phyloP scores from a whole-genome alignment of 441 rosid species.

The Mallotus japonicus region DNA sequence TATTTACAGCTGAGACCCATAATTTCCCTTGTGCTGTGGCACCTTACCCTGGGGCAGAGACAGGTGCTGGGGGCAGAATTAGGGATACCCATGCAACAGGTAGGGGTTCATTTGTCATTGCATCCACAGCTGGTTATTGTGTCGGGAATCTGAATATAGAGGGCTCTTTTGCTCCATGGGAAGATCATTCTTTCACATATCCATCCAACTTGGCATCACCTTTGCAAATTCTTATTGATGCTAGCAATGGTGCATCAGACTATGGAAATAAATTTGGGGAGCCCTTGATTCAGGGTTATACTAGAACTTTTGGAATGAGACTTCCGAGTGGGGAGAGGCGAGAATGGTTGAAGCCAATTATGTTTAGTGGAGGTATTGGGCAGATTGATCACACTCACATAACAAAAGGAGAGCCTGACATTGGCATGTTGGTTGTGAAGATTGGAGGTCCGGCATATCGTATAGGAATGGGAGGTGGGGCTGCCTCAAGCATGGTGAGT shows the following conservation, averaged over 20 bases:
- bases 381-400: constrained; percentile 89
- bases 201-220: constrained; percentile 93
- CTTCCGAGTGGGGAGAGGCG: constrained; percentile 91
- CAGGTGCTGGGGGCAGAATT: constrained; percentile 95
- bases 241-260: constrained; percentile 96
- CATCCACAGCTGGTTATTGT: constrained; percentile 85
- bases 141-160: constrained; percentile 80
- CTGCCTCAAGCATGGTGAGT: constrained; percentile 97
- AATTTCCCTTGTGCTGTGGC: constrained; percentile 99
- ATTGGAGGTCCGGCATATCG: constrained; percentile 99
- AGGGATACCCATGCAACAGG: constrained; percentile 99
- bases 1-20: constrained; percentile 96
- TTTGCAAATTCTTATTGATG: constrained; percentile 78
- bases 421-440: constrained; percentile 92
- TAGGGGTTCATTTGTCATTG: constrained; percentile 87
- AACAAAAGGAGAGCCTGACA: constrained; percentile 79
- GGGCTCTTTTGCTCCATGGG: constrained; percentile 93
- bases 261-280: constrained; percentile 97
- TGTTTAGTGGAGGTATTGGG: constrained; percentile 95
- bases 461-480: constrained; percentile 98
- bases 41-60: constrained; percentile 98
- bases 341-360: constrained; percentile 98
- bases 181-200: constrained; percentile 68
- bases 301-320: constrained; percentile 89
- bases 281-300: constrained; percentile 90